Evolutionary conservation across 1,139 yeast genomes (phyloP).

Genomic region (Lodderomyces jiufengensis): DNA sequence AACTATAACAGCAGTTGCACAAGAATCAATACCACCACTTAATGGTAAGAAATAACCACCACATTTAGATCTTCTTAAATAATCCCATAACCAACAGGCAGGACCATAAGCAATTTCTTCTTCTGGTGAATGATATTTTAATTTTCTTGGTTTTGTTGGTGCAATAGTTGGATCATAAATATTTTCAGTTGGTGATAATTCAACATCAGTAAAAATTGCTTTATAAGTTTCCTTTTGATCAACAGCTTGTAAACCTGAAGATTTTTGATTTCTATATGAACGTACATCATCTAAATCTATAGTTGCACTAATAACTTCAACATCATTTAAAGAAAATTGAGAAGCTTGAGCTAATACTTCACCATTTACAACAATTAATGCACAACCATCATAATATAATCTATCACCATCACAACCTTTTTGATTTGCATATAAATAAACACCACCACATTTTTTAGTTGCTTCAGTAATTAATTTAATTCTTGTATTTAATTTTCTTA

Average conservation of each 20-base stretch:
- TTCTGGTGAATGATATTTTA: conserved; percentile 75
- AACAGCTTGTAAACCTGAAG: conserved; percentile 77
- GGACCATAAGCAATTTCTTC: conserved; percentile 98
- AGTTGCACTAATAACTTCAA: conserved; percentile 91
- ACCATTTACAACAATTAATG: conserved; percentile 90
- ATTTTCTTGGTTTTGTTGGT: conserved; percentile 54
- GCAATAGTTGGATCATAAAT: conserved; percentile 59
- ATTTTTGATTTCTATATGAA: conserved; percentile 69
- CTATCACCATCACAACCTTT: conserved; percentile 99
- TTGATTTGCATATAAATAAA: conserved; percentile 89
- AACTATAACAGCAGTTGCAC: conserved; percentile 94
- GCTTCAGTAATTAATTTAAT: conserved; percentile 85
- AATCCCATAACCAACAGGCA: conserved; percentile 99
- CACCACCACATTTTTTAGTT: conserved; percentile 93
- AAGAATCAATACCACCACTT: conserved; percentile 96
- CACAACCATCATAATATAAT: conserved; percentile 94
- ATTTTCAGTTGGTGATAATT: conserved; percentile 54
- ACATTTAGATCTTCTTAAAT: conserved; percentile 80
- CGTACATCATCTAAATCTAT: conserved; percentile 91
- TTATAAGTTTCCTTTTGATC: conserved; percentile 51
- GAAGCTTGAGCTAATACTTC: conserved; percentile 87
- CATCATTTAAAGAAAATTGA: conserved; percentile 85
- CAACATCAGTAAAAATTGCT: conserved; percentile 57
- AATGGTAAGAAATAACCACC: conserved; percentile 91
- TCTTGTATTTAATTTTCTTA: conserved; percentile 82